Conservation (phyloP, 495 filamentous ascomycete species). For the Aspergillus ellipticus region DNA sequence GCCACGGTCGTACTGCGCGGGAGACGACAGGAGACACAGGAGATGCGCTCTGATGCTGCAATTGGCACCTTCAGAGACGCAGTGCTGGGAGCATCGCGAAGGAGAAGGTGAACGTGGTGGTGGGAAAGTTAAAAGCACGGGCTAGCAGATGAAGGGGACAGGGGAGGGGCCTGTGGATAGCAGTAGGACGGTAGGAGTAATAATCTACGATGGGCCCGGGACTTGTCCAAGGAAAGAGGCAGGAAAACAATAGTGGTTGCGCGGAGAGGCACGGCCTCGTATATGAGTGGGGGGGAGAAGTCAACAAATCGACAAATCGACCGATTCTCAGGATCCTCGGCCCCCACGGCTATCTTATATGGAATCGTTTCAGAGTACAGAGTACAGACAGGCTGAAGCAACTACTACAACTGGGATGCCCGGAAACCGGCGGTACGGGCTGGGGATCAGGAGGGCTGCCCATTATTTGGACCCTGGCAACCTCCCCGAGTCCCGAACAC, state of each 20-base stretch:
- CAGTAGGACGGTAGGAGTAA: not conserved
- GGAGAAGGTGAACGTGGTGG: not conserved
- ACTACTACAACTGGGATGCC: not conserved
- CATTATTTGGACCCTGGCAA: not conserved
- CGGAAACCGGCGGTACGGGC: not conserved
- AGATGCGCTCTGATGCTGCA: not conserved
- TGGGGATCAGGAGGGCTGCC: not conserved
- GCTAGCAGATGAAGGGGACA: not conserved
- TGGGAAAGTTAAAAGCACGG: not conserved
- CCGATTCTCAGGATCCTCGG: not conserved
- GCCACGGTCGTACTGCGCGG: conserved; percentile 3
- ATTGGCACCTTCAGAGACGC: conserved; percentile 2
- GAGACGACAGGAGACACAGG: not conserved
- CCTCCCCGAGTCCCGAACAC: not conserved
- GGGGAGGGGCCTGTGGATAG: not conserved
- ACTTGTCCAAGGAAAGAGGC: not conserved
- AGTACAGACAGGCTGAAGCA: not conserved
- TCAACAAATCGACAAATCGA: not conserved
- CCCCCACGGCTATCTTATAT: not conserved
- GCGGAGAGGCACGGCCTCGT: not conserved
- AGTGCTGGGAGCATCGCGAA: not conserved
- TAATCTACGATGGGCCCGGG: not conserved
- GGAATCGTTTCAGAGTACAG: not conserved
- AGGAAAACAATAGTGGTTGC: not conserved
- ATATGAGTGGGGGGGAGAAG: not conserved